Conservation (phyloP, 106 monocot genomes). For the Agapanthus africanus region DNA sequence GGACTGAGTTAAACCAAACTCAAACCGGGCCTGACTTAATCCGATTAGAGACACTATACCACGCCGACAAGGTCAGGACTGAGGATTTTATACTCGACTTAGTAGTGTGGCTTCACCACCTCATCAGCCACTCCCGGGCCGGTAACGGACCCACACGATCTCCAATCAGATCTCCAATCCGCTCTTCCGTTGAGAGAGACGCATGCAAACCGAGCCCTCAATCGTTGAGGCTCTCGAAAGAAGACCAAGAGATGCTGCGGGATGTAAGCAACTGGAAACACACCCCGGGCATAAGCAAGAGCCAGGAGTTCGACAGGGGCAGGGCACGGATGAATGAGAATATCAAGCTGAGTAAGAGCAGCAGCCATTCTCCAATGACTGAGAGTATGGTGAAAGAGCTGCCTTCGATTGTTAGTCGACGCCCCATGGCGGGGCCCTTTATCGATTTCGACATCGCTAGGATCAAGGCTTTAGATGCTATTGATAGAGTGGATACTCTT, state of each 20-base stretch:
- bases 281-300: constrained; percentile 54
- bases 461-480: constrained; percentile 20
- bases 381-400: not conserved
- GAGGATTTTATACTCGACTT: constrained; percentile 70
- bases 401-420: constrained; percentile 16
- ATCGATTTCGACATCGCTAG: constrained; percentile 13
- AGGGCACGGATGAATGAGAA: constrained; percentile 9
- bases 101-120: constrained; percentile 78
- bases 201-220: not conserved
- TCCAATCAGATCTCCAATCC: constrained; percentile 27
- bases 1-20: constrained; percentile 46
- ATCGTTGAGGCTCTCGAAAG: constrained; percentile 26
- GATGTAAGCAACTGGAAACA: constrained; percentile 10
- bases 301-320: constrained; percentile 18
- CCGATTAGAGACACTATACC: constrained; percentile 73
- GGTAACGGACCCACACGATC: constrained; percentile 35
- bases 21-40: constrained; percentile 14
- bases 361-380: constrained; percentile 40
- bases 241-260: constrained; percentile 52
- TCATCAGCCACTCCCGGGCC: constrained; percentile 40
- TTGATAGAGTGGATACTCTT: constrained; percentile 24
- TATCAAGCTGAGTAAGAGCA: constrained; percentile 38
- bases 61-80: constrained; percentile 77
- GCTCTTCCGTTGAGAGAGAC: not conserved
- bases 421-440: not conserved